phyloP scores from a whole-genome alignment of 2,329 filamentous ascomycete species.

The Calonectria montana region DNA sequence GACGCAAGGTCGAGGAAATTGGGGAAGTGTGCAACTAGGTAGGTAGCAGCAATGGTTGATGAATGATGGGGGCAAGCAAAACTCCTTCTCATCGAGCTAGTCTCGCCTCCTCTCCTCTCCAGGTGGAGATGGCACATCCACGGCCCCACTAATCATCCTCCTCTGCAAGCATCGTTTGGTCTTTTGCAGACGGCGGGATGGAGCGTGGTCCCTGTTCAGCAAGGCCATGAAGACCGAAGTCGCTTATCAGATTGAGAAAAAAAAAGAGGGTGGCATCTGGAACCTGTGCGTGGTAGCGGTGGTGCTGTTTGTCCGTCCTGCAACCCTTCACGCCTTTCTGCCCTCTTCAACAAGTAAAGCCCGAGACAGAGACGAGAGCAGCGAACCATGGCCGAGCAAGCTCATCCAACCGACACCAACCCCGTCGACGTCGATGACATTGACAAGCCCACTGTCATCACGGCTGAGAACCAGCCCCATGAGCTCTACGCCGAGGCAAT shows the following conservation, averaged over 20 bases:
- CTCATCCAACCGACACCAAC: not conserved
- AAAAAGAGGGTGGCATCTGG: not conserved
- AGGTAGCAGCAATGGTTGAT: too few relatives aligned
- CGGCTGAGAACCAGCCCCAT: slow-evolving; percentile 22
- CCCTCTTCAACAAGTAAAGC: not conserved
- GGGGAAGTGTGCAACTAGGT: too few relatives aligned
- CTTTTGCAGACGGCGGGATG: not conserved
- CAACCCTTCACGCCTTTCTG: not conserved
- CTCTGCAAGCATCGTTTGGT: not conserved
- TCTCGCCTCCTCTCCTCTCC: not conserved
- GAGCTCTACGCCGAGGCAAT: slow-evolving; percentile 51
- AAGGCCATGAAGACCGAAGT: slow-evolving; percentile 18
- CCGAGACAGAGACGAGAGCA: not conserved
- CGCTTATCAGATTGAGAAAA: slow-evolving; percentile 15
- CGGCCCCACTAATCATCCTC: slow-evolving; percentile 5
- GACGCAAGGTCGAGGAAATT: not conserved
- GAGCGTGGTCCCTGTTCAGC: not conserved
- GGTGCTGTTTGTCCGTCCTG: not conserved
- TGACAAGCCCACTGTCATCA: slow-evolving; percentile 12
- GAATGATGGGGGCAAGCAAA: not conserved
- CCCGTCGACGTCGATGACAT: not conserved
- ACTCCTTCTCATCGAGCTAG: not conserved
- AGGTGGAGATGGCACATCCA: not conserved
- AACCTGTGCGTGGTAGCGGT: not conserved
- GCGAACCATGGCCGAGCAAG: slow-evolving; percentile 2